phyloP scores from a whole-genome alignment of 352 stramenopile genomes.

The Vaucheria bursata region DNA sequence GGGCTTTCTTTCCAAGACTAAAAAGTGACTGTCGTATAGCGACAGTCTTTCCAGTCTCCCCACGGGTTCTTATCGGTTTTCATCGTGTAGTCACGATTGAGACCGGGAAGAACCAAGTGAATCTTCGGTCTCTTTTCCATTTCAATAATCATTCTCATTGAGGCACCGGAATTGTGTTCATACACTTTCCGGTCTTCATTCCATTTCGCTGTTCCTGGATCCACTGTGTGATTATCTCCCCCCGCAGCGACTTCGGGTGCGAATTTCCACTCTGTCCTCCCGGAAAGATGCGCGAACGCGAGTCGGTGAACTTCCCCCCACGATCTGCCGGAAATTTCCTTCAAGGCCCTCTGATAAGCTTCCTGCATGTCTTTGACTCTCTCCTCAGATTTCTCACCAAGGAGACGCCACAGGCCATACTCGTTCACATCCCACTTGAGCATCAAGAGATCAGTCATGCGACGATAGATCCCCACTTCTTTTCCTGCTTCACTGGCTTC shows the following conservation, averaged over 20 bases:
- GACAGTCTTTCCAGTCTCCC: not conserved
- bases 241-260: not conserved
- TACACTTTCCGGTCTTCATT: not conserved
- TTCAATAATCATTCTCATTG: not conserved
- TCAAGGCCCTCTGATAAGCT: not conserved
- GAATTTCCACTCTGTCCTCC: not conserved
- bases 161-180: not conserved
- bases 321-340: not conserved
- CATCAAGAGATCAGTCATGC: not conserved
- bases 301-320: not conserved
- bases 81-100: not conserved
- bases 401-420: not conserved
- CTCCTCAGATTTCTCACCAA: not conserved
- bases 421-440: not conserved
- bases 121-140: not conserved
- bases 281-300: not conserved
- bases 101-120: not conserved
- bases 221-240: not conserved
- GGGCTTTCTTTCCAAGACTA: too few relatives aligned
- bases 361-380: not conserved
- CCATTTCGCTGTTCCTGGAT: not conserved
- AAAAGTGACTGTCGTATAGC: too few relatives aligned
- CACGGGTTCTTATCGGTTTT: not conserved
- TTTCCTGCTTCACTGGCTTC: not conserved
- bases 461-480: not conserved